Evolutionary conservation across 2,329 filamentous ascomycete species (phyloP), one percentile per base, ranked within the genome.

Genomic region (Pseudodiploospora longispora): DNA sequence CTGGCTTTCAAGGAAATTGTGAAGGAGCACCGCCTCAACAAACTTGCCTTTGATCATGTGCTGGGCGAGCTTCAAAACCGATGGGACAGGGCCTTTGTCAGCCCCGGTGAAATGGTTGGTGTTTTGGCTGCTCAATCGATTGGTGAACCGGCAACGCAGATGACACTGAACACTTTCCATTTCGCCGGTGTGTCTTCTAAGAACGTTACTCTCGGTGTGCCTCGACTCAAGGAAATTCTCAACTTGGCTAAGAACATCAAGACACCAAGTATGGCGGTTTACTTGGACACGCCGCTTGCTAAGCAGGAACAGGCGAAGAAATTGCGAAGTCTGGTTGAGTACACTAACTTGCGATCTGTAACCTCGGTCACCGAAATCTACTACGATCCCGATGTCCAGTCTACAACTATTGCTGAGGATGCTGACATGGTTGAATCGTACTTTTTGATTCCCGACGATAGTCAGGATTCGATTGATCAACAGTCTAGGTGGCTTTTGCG

Each of bases 91-190:
- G 80, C 91, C 38, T 81, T 86, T 55, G 90, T 95, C 49, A 87
- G 82, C 56, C 91, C 93, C 39, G 93, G 94, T 61, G 94, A 98
- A 64, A 98, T 98, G 93, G 93, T 98, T 45, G 93, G 93, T 70
- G 93, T 98, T 27, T 72, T 98, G 58, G 93, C 93, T 51, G 93
- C 94, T 6, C 93, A 98, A 69, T 98, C 93, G 30, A 98, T 98
- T 62, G 93, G 93, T 71, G 93, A 98, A 67, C 93, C 93, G 35
- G 94, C 93, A 27, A 98, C 93, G 1, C 93, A 98, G 74, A 98
- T 98, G 93, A 98, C 93, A 1, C 72, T 98, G 49, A 98, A 98
- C 71, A 98, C 93, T 27, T 98, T 98, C 85, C 93, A 98, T 75
- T 98, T 98, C 66, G 90, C 93, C 66, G 93, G 93, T 95, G 89